These are phyloP conservation scores for Acarospora socialis DNA, from an alignment of 2,329 filamentous ascomycete species.

Conservation along the genomic window DNA sequence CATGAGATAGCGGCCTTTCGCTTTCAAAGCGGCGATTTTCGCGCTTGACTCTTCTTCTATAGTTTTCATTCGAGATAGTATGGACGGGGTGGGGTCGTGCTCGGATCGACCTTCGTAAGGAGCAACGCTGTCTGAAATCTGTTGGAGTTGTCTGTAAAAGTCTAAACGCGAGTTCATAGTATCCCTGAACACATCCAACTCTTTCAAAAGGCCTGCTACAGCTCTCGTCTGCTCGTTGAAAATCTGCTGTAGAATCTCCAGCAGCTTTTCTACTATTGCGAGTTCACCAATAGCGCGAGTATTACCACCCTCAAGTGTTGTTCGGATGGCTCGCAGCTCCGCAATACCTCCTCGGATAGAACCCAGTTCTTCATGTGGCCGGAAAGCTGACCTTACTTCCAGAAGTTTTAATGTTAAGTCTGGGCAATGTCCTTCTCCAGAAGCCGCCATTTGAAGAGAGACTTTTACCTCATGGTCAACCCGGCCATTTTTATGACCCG, in stretches of 20 bases:
- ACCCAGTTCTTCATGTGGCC: slow-evolving; percentile 33
- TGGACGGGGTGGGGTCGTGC: slow-evolving; percentile 25
- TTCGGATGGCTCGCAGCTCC: slow-evolving; percentile 51
- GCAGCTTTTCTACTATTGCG: slow-evolving; percentile 47
- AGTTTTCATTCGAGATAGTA: slow-evolving; percentile 39
- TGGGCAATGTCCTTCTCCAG: slow-evolving; percentile 57
- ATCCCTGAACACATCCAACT: slow-evolving; percentile 59
- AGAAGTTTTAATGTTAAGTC: slow-evolving; percentile 41
- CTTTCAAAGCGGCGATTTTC: slow-evolving; percentile 48
- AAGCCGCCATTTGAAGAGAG: slow-evolving; percentile 45
- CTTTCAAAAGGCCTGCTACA: slow-evolving; percentile 41
- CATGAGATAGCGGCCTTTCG: slow-evolving; percentile 64
- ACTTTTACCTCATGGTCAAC: slow-evolving; percentile 56
- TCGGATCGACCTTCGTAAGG: slow-evolving; percentile 50
- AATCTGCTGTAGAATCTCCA: slow-evolving; percentile 44
- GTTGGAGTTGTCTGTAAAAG: slow-evolving; percentile 81
- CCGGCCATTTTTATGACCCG: slow-evolving; percentile 62
- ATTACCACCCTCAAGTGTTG: slow-evolving; percentile 40
- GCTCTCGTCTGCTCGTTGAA: slow-evolving; percentile 34
- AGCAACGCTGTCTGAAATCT: slow-evolving; percentile 74
- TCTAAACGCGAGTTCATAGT: slow-evolving; percentile 77
- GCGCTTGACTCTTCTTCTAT: slow-evolving; percentile 39
- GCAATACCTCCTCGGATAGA: slow-evolving; percentile 59
- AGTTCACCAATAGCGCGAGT: slow-evolving; percentile 48
- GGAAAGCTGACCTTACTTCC: slow-evolving; percentile 29